Evolutionary conservation across 2,329 filamentous ascomycete species (phyloP).

Genomic region (Microthyrium microscopicum): DNA sequence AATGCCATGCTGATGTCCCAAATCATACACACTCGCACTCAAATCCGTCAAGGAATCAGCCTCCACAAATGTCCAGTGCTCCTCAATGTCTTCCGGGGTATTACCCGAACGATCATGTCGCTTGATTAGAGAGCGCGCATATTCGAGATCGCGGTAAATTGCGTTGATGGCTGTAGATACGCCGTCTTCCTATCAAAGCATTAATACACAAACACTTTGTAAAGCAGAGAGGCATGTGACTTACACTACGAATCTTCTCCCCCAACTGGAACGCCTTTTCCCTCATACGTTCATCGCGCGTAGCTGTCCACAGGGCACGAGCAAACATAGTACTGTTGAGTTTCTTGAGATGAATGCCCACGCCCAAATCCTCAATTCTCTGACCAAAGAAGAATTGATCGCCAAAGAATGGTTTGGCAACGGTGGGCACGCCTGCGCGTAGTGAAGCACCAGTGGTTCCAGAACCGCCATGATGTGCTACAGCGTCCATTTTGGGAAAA

Average conservation of each 20-base stretch:
- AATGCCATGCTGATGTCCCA: too few relatives aligned
- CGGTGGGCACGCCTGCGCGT: constrained; percentile 78
- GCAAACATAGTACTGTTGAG: constrained; percentile 78
- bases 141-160: constrained; percentile 81
- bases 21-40: not conserved
- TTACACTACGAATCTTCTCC: constrained; percentile 71
- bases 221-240: constrained; percentile 15
- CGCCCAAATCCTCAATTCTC: constrained; percentile 80
- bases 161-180: constrained; percentile 70
- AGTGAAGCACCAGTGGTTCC: constrained; percentile 91
- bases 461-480: constrained; percentile 83
- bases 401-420: constrained; percentile 93
- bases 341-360: constrained; percentile 77
- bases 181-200: constrained; percentile 50
- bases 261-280: constrained; percentile 67
- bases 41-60: constrained; percentile 29
- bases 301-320: constrained; percentile 77
- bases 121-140: constrained; percentile 65
- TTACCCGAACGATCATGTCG: constrained; percentile 11
- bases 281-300: constrained; percentile 82
- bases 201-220: not conserved
- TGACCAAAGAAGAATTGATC: constrained; percentile 94
- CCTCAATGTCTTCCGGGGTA: constrained; percentile 11
- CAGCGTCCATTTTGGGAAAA: constrained; percentile 84
- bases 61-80: constrained; percentile 67